phyloP scores from a whole-genome alignment of 257 asterid species.

The Hygrophila difformis region DNA sequence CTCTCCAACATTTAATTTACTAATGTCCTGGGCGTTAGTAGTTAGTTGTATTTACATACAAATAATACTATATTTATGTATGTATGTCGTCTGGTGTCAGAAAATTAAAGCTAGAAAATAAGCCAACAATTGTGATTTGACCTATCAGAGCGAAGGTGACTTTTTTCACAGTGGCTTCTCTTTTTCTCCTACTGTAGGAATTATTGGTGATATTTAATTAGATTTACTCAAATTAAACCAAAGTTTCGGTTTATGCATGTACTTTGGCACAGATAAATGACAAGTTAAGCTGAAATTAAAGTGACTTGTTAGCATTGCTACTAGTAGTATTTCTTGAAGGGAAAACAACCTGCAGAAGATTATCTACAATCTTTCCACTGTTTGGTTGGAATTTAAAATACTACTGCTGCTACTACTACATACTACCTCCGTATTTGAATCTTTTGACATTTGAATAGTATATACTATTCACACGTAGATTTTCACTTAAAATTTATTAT shows the following conservation, averaged over 20 bases:
- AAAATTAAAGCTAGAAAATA: conserved; percentile 16
- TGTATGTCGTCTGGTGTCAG: conserved; percentile 28
- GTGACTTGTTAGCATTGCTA: background rate
- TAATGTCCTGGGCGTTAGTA: background rate
- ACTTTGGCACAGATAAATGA: too few species aligned
- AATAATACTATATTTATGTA: conserved; percentile 1
- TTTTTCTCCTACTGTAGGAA: conserved; percentile 2
- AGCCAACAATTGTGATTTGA: conserved; percentile 43
- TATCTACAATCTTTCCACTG: too few species aligned
- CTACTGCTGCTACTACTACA: too few species aligned
- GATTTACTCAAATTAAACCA: too few species aligned
- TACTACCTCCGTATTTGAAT: too few species aligned
- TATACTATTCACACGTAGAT: too few species aligned
- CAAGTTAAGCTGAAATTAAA: too few species aligned
- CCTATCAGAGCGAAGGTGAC: conserved; percentile 28
- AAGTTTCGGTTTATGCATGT: too few species aligned
- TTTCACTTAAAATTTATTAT: too few species aligned
- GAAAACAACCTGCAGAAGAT: background rate
- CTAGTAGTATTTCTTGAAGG: background rate
- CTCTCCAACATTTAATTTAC: background rate
- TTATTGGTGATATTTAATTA: background rate
- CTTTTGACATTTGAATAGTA: too few species aligned
- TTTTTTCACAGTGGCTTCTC: conserved; percentile 12
- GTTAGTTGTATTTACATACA: conserved; percentile 5
- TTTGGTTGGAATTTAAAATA: too few species aligned